Evolutionary conservation across 1,139 yeast genomes (phyloP), one percentile per base, ranked within the genome.

Genomic region (Geotrichum reessii): DNA sequence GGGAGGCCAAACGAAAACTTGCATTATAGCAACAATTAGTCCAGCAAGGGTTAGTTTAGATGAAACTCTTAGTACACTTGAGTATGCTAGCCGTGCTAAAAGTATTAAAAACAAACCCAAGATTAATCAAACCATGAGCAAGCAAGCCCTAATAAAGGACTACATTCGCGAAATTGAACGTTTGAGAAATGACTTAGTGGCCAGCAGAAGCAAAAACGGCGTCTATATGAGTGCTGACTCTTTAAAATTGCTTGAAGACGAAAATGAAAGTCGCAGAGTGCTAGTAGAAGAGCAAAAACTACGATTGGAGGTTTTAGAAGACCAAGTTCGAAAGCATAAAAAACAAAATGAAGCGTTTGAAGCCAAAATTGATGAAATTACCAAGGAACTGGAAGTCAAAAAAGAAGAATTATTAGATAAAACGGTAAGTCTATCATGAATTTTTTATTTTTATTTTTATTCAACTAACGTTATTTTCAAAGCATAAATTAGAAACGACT

Each of bases 1-100:
- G 28, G 96, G 96, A 0, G 96, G 96, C 6, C 78, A 81, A 56
- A 87, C 96, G 0, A 86, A 86, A 65, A 89, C 96, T 0, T 80
- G 88, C 28, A 79, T 89, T 61, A 83, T 89, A 42, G 95, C 95
- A 40, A 87, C 96, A 0, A 79, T 91, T 4, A 86, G 95, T 1
- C 96, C 96, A 0, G 90, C 93, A 1, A 79, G 79, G 65, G 79
- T 82, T 19, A 86, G 87, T 58, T 68, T 84, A 52, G 95, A 87
- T 44, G 96, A 90, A 71, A 88, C 96, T 0, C 71, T 84, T 21
- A 87, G 93, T 54, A 90, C 97, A 0, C 76, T 91, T 59, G 95
- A 88, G 63, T 91, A 90, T 70, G 97, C 97, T 1, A 81, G 83
- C 59, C 82, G 90, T 58, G 97, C 75, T 17, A 87, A 87, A 65